Conservation (phyloP, 805 yeast genomes). For the Jamesozyma rosinii region DNA sequence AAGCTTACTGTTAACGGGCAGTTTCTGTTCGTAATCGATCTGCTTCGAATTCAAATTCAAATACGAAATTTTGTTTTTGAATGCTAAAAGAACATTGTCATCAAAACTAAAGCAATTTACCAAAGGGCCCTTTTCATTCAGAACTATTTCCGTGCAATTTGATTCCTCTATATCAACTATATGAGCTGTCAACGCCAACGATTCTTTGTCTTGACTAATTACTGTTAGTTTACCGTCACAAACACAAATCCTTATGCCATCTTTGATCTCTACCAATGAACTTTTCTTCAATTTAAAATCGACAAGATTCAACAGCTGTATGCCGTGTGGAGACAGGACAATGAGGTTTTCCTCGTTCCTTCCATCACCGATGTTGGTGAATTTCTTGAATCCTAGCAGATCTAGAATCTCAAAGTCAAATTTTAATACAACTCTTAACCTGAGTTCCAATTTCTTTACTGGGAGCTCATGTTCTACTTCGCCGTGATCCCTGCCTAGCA, state of each 20-base stretch:
- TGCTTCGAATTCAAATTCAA: conserved; percentile 14
- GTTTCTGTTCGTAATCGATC: conserved; percentile 8
- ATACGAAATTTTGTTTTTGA: conserved; percentile 10
- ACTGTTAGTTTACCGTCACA: conserved; percentile 17
- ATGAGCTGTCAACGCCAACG: background rate
- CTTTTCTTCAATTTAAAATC: conserved; percentile 23
- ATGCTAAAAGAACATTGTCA: conserved; percentile 13
- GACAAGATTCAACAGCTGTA: conserved; percentile 22
- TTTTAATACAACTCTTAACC: conserved; percentile 26
- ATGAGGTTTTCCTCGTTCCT: conserved; percentile 19
- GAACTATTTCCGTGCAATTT: conserved; percentile 6
- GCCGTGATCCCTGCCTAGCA: conserved; percentile 13
- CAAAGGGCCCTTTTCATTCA: conserved; percentile 7
- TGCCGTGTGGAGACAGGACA: conserved; percentile 24
- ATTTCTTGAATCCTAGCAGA: conserved; percentile 20
- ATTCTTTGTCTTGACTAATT: conserved; percentile 8
- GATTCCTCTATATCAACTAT: conserved; percentile 15
- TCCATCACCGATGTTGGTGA: conserved; percentile 10
- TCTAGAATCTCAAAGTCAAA: conserved; percentile 27
- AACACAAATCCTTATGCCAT: conserved; percentile 16
- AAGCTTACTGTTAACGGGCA: conserved; percentile 13
- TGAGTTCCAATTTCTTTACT: conserved; percentile 24
- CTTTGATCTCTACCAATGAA: conserved; percentile 15
- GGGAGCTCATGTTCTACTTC: conserved; percentile 24
- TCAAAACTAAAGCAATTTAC: conserved; percentile 9